Evolutionary conservation across 768 basidiomycete species (phyloP).

Genomic region (Mycena rosella): DNA sequence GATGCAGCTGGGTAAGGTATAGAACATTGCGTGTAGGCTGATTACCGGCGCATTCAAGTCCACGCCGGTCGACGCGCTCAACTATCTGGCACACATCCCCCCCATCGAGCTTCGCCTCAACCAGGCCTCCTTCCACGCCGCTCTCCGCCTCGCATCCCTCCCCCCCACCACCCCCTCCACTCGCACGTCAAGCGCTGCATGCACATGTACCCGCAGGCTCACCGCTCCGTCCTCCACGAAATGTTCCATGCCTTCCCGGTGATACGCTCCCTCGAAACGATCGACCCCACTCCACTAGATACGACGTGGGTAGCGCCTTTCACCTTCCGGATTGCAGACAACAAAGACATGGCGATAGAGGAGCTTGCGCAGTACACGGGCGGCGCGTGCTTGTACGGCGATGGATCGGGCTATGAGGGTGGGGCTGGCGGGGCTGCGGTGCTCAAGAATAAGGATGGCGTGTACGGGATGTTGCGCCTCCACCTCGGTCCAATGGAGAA

Average conservation of each 20-base stretch:
- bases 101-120: conserved; percentile 31
- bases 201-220: not conserved
- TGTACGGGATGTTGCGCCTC: not conserved
- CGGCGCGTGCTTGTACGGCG: not conserved
- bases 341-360: conserved; percentile 13
- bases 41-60: conserved; percentile 32
- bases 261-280: conserved; percentile 3
- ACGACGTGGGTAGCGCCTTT: conserved; percentile 13
- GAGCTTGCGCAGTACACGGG: conserved; percentile 5
- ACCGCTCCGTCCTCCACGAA: conserved; percentile 9
- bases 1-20: conserved; percentile 10
- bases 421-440: conserved; percentile 5
- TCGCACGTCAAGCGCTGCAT: not conserved
- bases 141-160: conserved; percentile 3
- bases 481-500: not conserved
- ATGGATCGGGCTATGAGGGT: conserved; percentile 10
- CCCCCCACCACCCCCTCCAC: conserved; percentile 15
- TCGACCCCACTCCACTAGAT: conserved; percentile 17
- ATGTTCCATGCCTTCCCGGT: conserved; percentile 10
- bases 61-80: conserved; percentile 30
- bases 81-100: conserved; percentile 32
- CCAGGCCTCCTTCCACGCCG: not conserved
- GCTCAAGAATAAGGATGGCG: not conserved
- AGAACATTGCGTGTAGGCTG: conserved; percentile 5
- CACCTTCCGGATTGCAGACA: conserved; percentile 5